Percentiles rank a stretch among this genome's conserved stretches.
Evolutionary conservation across 306 rosid genomes (phyloP).

Genomic region (Fragaria ananassa): DNA sequence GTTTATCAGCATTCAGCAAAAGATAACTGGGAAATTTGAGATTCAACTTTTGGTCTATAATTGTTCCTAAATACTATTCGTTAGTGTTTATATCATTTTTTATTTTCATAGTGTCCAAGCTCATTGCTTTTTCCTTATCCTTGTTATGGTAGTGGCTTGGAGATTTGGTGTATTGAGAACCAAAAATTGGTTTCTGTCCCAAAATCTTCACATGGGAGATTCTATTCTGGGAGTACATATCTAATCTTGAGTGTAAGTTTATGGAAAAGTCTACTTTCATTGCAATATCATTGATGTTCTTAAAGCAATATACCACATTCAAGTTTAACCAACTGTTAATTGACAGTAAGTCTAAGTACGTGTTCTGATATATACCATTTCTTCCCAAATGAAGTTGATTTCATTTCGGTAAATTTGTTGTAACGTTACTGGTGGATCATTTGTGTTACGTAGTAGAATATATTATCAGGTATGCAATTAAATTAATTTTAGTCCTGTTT

Average conservation of each 20-base stretch:
- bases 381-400: conserved; percentile 10
- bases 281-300: conserved; percentile 7
- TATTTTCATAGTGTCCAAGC: conserved; percentile 15
- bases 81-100: neutral
- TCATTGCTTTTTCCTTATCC: conserved; percentile 47
- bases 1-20: neutral
- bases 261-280: conserved; percentile 14
- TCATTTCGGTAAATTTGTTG: neutral
- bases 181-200: conserved; percentile 57
- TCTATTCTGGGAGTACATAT: conserved; percentile 85
- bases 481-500: conserved; percentile 32
- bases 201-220: conserved; percentile 62
- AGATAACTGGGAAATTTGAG: too few species aligned
- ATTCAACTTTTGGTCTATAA: neutral
- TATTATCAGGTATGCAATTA: conserved; percentile 17
- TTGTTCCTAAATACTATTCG: neutral
- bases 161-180: conserved; percentile 90
- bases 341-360: neutral
- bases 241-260: conserved; percentile 76
- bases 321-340: conserved; percentile 4
- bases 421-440: conserved; percentile 20
- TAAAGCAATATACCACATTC: neutral
- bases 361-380: neutral
- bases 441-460: conserved; percentile 6
- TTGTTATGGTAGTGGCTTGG: conserved; percentile 62